phyloP scores from a whole-genome alignment of 257 asterid species.

The Solanum bulbocastanum region DNA sequence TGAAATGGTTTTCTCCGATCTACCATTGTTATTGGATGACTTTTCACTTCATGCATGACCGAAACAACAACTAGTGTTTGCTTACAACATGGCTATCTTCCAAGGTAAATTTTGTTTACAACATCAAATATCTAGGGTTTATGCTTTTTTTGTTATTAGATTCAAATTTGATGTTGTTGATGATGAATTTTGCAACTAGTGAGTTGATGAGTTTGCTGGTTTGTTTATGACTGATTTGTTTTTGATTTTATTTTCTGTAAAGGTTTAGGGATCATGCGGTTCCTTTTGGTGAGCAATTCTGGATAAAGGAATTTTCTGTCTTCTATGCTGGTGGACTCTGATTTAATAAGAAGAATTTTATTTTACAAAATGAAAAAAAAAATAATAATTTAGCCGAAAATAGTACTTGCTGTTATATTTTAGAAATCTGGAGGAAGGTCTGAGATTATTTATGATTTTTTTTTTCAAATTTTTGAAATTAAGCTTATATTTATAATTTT shows the following conservation, averaged over 20 bases:
- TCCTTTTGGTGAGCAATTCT: slow-evolving; percentile 34
- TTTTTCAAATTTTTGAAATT: not conserved
- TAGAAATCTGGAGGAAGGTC: not conserved
- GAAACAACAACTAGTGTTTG: slow-evolving; percentile 4
- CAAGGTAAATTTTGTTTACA: slow-evolving; percentile 4
- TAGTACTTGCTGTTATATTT: not conserved
- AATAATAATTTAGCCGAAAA: not conserved
- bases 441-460: not conserved
- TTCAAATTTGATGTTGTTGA: not conserved
- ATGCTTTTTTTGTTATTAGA: not conserved
- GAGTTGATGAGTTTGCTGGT: not conserved
- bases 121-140: not conserved
- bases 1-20: slow-evolving; percentile 23
- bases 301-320: slow-evolving; percentile 18
- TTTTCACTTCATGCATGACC: slow-evolving; percentile 21
- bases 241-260: slow-evolving; percentile 6
- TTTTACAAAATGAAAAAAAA: not conserved
- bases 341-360: slow-evolving; percentile 2
- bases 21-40: slow-evolving; percentile 12
- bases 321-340: slow-evolving; percentile 24
- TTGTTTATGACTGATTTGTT: not conserved
- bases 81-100: slow-evolving; percentile 17
- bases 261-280: slow-evolving; percentile 40
- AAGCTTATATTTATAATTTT: not conserved
- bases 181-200: not conserved